Evolutionary conservation across 768 basidiomycete species (phyloP), one percentile per base, ranked within the genome.

Genomic region (Lentinula sp.): DNA sequence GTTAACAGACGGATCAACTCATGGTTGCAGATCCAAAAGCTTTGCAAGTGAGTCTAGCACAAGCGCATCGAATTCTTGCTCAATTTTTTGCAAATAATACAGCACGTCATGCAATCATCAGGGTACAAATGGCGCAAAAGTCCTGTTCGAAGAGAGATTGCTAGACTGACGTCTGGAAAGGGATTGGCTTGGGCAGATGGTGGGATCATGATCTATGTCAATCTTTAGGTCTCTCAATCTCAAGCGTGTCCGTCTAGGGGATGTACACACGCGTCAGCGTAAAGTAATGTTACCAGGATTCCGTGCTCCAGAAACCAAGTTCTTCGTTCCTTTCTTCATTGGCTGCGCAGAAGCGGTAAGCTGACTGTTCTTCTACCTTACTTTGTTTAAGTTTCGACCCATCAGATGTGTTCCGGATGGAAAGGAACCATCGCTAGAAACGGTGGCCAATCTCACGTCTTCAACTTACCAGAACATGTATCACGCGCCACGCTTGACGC

Each of bases 231-330:
- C 7, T 73, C 67, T 54, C 63, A 67, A 37, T 5, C n/a, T 59
- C 11, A 8, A 15, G 4, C 10, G n/a, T 6, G 13, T 50, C 11
- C 7, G 6, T 51, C 28, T 39, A 70, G 67, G 65, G 39, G 65
- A 68, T 42, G 62, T 53, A 10, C 73, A 71, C 54, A 67, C 68
- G 23, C 64, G 73, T 8, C 71, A 72, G 52, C 55, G 73, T 31
- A 74, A 74, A 57, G 68, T 72, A 16, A 73, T 75, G 73, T 64
- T 70, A 7, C 74, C 74, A 18, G 72, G 72, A 3, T 75, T 75
- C 51, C 70, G 71, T 10, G 50, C 62, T 0, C 65, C 69, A 2
- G 70, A 72, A 53, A 61, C 67, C 2, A 70, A 65, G 56, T 70
- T 64, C 9, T 66, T 72, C 4, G 60, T 72, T 18, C 72, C 74